These are phyloP conservation scores for Ophiocordyceps sinensis DNA, from an alignment of 2,329 filamentous ascomycete species.

Conservation along the genomic window DNA sequence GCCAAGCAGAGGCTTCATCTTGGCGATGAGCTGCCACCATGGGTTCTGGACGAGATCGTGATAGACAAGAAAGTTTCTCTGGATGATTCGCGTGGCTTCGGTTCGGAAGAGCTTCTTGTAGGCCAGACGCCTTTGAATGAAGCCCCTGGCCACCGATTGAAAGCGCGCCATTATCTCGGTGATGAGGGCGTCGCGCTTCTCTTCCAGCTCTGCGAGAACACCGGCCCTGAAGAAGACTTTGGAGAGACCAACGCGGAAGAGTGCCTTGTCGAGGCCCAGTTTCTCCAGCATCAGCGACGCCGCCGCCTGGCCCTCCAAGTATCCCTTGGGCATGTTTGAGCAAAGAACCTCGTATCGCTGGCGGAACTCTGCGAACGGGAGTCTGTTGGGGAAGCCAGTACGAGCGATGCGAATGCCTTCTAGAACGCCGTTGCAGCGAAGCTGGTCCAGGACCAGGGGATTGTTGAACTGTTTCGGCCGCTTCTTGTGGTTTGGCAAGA, in stretches of 20 bases:
- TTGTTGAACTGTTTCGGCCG: slow-evolving; percentile 84
- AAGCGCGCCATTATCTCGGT: slow-evolving; percentile 88
- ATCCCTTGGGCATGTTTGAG: slow-evolving; percentile 72
- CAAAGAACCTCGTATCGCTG: slow-evolving; percentile 94
- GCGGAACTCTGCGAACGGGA: slow-evolving; percentile 86
- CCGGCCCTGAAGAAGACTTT: slow-evolving; percentile 98
- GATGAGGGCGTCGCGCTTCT: slow-evolving; percentile 84
- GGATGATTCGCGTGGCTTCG: slow-evolving; percentile 88
- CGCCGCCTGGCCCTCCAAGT: slow-evolving; percentile 77
- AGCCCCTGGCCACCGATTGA: slow-evolving; percentile 83
- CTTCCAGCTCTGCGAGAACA: slow-evolving; percentile 90
- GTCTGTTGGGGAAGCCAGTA: slow-evolving; percentile 88
- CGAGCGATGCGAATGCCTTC: slow-evolving; percentile 95
- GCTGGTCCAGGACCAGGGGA: slow-evolving; percentile 84
- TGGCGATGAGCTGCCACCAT: slow-evolving; percentile 92
- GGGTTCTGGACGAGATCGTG: slow-evolving; percentile 80
- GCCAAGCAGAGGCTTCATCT: slow-evolving; percentile 89
- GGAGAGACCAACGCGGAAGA: slow-evolving; percentile 87
- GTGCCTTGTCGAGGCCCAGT: slow-evolving; percentile 66
- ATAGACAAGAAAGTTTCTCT: slow-evolving; percentile 87
- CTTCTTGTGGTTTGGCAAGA: slow-evolving; percentile 97
- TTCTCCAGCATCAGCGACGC: slow-evolving; percentile 81
- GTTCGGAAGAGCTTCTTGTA: slow-evolving; percentile 90
- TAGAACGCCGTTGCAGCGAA: slow-evolving; percentile 98
- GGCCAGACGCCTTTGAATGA: slow-evolving; percentile 72